Evolutionary conservation across 345 rosid species (phyloP).

Genomic region (Gossypium anomalum): DNA sequence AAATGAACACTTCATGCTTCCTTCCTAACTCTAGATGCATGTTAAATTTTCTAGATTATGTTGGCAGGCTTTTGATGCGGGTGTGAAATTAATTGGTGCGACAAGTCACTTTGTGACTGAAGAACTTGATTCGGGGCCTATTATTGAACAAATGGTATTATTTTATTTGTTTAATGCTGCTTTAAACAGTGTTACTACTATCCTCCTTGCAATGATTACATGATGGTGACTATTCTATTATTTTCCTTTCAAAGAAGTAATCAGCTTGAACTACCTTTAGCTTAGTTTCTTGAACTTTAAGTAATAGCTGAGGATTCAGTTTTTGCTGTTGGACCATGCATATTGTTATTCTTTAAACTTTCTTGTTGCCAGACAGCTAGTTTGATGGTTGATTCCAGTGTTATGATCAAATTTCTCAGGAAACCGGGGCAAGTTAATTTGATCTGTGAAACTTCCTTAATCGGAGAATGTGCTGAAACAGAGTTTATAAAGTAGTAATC

Average conservation of each 20-base stretch:
- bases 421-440: not conserved
- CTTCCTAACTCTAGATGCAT: slow-evolving; percentile 12
- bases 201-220: slow-evolving; percentile 1
- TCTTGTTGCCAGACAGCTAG: not conserved
- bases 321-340: not conserved
- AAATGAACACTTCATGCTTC: slow-evolving; percentile 9
- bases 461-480: not conserved
- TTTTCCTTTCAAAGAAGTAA: not conserved
- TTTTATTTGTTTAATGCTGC: not conserved
- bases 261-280: not conserved
- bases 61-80: slow-evolving; percentile 93
- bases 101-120: slow-evolving; percentile 92
- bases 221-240: not conserved
- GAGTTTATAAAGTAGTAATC: not conserved
- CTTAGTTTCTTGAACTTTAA: not conserved
- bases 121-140: slow-evolving; percentile 94
- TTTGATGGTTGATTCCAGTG: not conserved
- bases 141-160: slow-evolving; percentile 91
- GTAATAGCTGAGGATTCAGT: not conserved
- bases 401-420: not conserved
- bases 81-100: slow-evolving; percentile 94
- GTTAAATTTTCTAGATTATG: slow-evolving; percentile 35
- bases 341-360: not conserved
- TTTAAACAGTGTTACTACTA: slow-evolving; percentile 6
- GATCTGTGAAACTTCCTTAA: not conserved